Evolutionary conservation across 2,329 filamentous ascomycete genomes (phyloP), one percentile per base, ranked within the genome.

Genomic region (Graphium sp.): DNA sequence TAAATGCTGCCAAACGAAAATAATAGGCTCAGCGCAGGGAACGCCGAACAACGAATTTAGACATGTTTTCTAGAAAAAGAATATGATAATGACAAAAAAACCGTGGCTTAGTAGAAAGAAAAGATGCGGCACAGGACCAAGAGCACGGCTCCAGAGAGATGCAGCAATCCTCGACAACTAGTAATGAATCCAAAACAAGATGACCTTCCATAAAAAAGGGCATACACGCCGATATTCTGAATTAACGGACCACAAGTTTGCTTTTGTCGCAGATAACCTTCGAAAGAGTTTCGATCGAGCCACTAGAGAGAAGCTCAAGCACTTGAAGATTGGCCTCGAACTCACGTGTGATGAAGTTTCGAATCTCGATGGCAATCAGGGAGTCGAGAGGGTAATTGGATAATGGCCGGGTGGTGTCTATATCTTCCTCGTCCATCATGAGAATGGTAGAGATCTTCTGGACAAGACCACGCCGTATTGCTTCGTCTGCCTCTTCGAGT

Each of bases 241-340:
- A n/a, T 28, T 19, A 32, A 10, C 28, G 18, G 10, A 22, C 12
- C 12, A 32, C 25, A 15, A 56, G 36, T 42, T 57, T 58, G 38
- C 53, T 56, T 51, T 63, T 63, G 11, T 47, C 48, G 39, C 55
- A 60, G 20, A 64, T 56, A 1, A 45, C 50, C 45, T 56, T 59
- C 7, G 57, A 53, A 11, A 65, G 41, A 2, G 49, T 59, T 46
- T 58, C 52, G 34, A 64, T 60, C 17, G 51, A 57, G 3, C 60
- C 60, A 39, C 59, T 63, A 14, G 55, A 58, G 26, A 67, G 41
- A 33, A 68, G 39, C 39, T 68, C 62, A 33, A 68, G 41, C 0
- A 68, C 61, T 44, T 67, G 60, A 38, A 66, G 38, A 29, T 56
- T 62, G 2, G 56, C 53, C 40, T 62, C 50, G 35, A 62, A 52